Evolutionary conservation across 1,139 yeast species (phyloP).

Genomic region (Scheffersomyces stambukii): DNA sequence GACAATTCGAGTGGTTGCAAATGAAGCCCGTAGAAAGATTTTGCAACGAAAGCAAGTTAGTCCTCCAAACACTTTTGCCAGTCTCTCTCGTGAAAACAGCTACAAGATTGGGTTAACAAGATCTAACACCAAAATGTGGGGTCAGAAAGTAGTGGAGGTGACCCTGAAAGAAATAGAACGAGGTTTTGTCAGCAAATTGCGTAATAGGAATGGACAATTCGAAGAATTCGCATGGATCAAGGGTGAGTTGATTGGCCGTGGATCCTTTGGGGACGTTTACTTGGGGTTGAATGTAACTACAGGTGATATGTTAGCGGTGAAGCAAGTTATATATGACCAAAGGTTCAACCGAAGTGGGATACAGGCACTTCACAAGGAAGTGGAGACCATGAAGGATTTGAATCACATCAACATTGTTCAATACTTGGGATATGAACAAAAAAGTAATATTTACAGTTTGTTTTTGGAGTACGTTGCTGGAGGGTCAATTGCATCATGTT

Average conservation of each 20-base stretch:
- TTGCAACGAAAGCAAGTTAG: conserved; percentile 24
- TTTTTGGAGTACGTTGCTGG: conserved; percentile 97
- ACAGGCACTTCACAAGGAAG: conserved; percentile 85
- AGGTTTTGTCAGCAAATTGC: conserved; percentile 54
- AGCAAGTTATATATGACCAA: conserved; percentile 60
- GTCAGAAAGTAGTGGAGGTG: conserved; percentile 87
- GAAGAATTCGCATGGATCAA: conserved; percentile 96
- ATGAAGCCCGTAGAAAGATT: conserved; percentile 71
- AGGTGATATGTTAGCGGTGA: conserved; percentile 98
- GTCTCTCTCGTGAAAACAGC: conserved; percentile 8
- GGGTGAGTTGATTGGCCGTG: conserved; percentile 95
- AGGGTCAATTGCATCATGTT: conserved; percentile 87
- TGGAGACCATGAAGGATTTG: conserved; percentile 88
- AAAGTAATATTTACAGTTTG: conserved; percentile 70
- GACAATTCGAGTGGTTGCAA: conserved; percentile 87
- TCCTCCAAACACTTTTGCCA: conserved; percentile 10
- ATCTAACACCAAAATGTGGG: conserved; percentile 96
- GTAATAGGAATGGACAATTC: conserved; percentile 58
- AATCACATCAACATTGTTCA: conserved; percentile 95
- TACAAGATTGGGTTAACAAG: conserved; percentile 44
- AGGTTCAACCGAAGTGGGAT: conserved; percentile 47
- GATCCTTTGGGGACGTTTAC: conserved; percentile 95
- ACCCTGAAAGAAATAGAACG: conserved; percentile 65
- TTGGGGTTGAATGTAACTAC: conserved; percentile 92
- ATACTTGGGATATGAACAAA: conserved; percentile 87